Base-by-base conservation (phyloP, 768 basidiomycete genomes). In the Myochromella boudieri region DNA sequence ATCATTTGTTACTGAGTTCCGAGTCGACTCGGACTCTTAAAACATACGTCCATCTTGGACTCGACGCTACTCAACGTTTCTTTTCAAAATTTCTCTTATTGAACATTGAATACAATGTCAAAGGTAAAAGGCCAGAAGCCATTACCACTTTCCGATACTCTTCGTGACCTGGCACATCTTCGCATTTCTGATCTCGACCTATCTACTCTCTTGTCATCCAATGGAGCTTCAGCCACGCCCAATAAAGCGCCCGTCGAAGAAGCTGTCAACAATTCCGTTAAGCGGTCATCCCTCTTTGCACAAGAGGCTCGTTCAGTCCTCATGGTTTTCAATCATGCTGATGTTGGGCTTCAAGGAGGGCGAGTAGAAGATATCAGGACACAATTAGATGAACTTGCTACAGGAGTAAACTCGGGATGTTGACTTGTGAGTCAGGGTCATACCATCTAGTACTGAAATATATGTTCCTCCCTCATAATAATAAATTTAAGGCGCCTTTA, bases 101-200 rank as follows among this genome's bases (percentile, higher is more conserved):
- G n/a, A n/a, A n/a, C n/a, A n/a, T n/a, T n/a, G n/a, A n/a, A n/a
- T 17, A 31, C 11, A n/a, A 50, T 44, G 52, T 48, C 36, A 61
- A 67, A 60, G 29, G 53, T 24, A 66, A 70, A 69, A 36, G 67
- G 67, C 44, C 57, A 46, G 17, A 75, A 80, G 49, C 76, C 81
- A 10, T 70, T 90, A 32, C 68, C 80, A 6, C 71, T 88, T 24
- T 63, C 71, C 48, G 75, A 81, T 46, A 81, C 80, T 6, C 72
- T 90, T 28, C 82, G 76, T 10, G 89, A 91, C 64, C 77, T 91
- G 18, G 87, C 88, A 4, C 63, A 87, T 25, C 67, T 91, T 15
- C 78, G 84, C 22, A 79, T 80, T 21, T 80, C 83, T 8, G 78
- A 76, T 28, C 34, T 67, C 14, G 67, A 72, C 52, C 46, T 73